Evolutionary conservation across 768 basidiomycete genomes (phyloP).

Genomic region (Gloeostereum incarnatum): DNA sequence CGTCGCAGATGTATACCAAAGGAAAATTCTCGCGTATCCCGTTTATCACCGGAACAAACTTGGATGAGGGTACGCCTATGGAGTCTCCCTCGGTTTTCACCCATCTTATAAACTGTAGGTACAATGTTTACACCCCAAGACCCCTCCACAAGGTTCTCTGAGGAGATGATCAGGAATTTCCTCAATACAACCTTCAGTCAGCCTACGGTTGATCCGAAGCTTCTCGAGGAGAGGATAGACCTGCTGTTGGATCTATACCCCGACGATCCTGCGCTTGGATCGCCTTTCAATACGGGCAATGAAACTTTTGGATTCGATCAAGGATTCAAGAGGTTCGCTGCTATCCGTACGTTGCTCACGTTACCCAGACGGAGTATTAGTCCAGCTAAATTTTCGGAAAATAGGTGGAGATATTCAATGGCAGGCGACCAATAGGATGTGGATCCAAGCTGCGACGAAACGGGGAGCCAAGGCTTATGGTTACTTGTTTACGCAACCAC

Average conservation of each 20-base stretch:
- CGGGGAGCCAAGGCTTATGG: constrained; percentile 27
- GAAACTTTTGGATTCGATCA: constrained; percentile 16
- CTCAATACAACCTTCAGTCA: no score
- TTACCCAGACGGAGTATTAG: no score
- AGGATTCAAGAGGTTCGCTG: constrained; percentile 19
- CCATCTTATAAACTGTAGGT: not conserved
- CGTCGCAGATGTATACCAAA: constrained; percentile 20
- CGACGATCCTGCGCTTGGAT: constrained; percentile 18
- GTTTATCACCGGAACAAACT: constrained; percentile 33
- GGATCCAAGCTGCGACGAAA: constrained; percentile 27
- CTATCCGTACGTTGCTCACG: constrained; percentile 13
- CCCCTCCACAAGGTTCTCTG: not conserved
- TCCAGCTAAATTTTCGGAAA: no score
- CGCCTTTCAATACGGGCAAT: constrained; percentile 20
- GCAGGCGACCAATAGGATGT: constrained; percentile 25
- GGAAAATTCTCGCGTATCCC: constrained; percentile 23
- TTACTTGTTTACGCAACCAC: constrained; percentile 33
- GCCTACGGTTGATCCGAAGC: no score
- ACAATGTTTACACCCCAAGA: not conserved
- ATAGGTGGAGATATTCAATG: constrained; percentile 27
- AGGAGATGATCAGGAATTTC: not conserved
- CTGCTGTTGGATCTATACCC: constrained; percentile 24
- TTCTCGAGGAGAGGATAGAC: no score
- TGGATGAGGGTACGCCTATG: constrained; percentile 32
- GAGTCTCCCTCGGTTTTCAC: not conserved